These are phyloP conservation scores for Oryza glumipatula DNA, from an alignment of 176 grass and related monocot species.

Conservation along the genomic window DNA sequence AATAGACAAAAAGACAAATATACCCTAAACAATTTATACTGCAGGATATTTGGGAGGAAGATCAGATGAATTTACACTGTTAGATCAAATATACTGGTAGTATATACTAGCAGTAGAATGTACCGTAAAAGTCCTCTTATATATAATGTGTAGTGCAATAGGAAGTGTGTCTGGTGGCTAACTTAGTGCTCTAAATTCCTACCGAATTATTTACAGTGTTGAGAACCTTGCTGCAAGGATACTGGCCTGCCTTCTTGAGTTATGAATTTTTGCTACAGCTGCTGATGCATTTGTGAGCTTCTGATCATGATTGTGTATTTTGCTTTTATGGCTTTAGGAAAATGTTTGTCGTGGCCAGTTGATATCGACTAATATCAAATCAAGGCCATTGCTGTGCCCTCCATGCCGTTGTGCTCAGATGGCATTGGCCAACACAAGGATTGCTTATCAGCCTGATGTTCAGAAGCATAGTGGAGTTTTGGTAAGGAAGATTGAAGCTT, in stretches of 20 bases:
- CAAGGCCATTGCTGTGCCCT: slow-evolving; percentile 34
- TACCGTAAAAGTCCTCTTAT: neutral
- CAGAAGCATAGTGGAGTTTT: slow-evolving; percentile 64
- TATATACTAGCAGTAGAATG: no score
- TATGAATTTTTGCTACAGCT: neutral
- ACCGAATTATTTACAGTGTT: neutral
- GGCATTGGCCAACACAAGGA: slow-evolving; percentile 56
- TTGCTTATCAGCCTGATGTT: slow-evolving; percentile 48
- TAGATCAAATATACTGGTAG: no score
- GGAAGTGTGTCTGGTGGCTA: neutral
- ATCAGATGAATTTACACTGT: no score
- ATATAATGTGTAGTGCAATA: neutral
- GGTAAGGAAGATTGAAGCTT: slow-evolving; percentile 52
- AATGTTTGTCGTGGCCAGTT: slow-evolving; percentile 16
- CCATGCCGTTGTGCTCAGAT: slow-evolving; percentile 56
- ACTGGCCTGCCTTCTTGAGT: neutral
- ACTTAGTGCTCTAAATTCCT: neutral
- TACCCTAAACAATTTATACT: no score
- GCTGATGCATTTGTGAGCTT: neutral
- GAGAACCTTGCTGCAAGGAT: neutral
- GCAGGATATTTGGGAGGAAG: no score
- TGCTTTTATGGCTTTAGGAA: slow-evolving; percentile 51
- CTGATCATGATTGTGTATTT: neutral
- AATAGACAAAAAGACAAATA: no score
- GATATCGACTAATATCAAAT: slow-evolving; percentile 39